A percentile compares a stretch with the other conserved stretches of the same genome.
phyloP scores from a whole-genome alignment of 352 stramenopile genomes.

The Phytophthora pseudosyringae region DNA sequence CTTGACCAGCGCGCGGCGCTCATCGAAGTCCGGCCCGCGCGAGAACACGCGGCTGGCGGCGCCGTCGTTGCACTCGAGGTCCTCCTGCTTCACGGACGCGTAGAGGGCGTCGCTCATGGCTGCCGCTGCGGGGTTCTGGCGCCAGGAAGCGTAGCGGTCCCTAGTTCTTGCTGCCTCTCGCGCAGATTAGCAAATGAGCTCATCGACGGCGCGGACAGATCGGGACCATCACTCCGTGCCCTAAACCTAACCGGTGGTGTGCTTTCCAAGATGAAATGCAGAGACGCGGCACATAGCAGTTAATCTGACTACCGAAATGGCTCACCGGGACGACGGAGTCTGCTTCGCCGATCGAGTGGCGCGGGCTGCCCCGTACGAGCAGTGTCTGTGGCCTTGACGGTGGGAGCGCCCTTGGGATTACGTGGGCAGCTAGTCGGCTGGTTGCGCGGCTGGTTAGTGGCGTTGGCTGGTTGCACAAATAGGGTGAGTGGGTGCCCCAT shows the following conservation, averaged over 20 bases:
- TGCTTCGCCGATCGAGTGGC: too few species aligned
- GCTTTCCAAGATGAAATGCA: conserved; percentile 6
- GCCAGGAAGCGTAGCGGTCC: background rate
- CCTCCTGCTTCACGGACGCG: conserved; percentile 72
- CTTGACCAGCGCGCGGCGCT: conserved; percentile 56
- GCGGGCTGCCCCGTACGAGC: too few species aligned
- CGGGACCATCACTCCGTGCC: conserved; percentile 4
- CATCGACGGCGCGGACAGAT: background rate
- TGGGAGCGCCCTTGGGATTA: too few species aligned
- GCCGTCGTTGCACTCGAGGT: conserved; percentile 63
- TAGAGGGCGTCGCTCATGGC: conserved; percentile 59
- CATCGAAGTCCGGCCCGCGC: conserved; percentile 50
- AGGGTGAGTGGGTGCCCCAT: too few species aligned
- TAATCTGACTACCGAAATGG: conserved; percentile 22
- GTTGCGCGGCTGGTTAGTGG: too few species aligned
- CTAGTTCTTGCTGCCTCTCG: conserved; percentile 14
- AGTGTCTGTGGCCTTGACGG: too few species aligned
- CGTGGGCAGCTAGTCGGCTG: too few species aligned
- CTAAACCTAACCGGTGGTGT: conserved; percentile 11
- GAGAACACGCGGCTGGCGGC: conserved; percentile 51
- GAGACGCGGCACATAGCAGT: conserved; percentile 15
- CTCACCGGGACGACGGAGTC: too few species aligned
- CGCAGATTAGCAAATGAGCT: conserved; percentile 17
- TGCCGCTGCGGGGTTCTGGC: background rate
- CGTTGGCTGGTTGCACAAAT: too few species aligned